Evolutionary conservation across 208 protist species (phyloP).

Genomic region (Wallacemonas rigidus): DNA sequence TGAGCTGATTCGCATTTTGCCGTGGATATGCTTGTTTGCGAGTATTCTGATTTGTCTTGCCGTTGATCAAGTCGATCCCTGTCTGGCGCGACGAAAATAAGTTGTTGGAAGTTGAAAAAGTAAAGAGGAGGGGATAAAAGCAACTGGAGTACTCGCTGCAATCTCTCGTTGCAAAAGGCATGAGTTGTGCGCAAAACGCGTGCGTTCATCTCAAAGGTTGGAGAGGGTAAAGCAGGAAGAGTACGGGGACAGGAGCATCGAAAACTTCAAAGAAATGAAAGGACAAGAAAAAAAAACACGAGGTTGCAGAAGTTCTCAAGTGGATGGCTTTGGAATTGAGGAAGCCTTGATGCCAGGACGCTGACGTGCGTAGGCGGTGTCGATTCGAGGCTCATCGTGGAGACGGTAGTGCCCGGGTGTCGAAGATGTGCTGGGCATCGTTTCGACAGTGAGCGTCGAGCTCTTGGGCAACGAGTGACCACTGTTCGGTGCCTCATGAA

Average conservation of each 20-base stretch:
- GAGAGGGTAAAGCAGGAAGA: background rate
- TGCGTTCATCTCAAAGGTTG: background rate
- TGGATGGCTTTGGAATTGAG: background rate
- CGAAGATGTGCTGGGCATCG: conserved; percentile 17
- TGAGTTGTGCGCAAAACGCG: background rate
- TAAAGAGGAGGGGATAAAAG: background rate
- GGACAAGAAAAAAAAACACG: background rate
- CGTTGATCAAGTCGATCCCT: background rate
- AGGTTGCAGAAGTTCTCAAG: background rate
- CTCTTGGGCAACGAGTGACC: background rate
- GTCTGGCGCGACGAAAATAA: background rate
- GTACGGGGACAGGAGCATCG: background rate
- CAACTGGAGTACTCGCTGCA: background rate
- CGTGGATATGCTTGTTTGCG: background rate
- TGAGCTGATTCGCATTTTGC: background rate
- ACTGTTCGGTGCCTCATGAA: conserved; percentile 16
- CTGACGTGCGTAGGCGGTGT: background rate
- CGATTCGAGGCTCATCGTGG: background rate
- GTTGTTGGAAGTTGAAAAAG: conserved; percentile 17
- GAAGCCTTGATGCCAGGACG: background rate
- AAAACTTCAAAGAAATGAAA: background rate
- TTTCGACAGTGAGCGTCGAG: conserved; percentile 38
- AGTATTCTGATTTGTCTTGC: background rate
- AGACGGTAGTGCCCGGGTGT: conserved; percentile 15
- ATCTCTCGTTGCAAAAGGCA: too few species aligned